phyloP scores from a whole-genome alignment of 1,284 basidiomycete species.

The Apiotrichum brassicae region DNA sequence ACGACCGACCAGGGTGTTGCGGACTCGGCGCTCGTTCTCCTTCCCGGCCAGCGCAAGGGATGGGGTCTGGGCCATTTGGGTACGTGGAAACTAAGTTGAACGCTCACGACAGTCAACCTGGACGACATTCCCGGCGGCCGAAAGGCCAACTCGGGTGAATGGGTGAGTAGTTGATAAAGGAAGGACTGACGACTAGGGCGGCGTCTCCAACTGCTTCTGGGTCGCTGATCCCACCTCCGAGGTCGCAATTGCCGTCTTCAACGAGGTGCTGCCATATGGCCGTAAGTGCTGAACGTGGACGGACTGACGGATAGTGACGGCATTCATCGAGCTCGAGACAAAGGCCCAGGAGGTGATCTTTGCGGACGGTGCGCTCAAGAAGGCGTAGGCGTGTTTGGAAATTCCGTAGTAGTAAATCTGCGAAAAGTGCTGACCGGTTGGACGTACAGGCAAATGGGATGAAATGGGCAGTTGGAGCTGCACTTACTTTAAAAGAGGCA shows the following conservation, averaged over 20 bases:
- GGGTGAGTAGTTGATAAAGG: constrained; percentile 10
- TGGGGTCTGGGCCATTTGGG: constrained; percentile 23
- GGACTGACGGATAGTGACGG: too few relatives aligned
- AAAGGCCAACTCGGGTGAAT: constrained; percentile 19
- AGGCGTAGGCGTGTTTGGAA: too few relatives aligned
- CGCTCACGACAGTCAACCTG: constrained; percentile 14
- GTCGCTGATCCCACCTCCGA: constrained; percentile 18
- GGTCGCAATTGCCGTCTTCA: constrained; percentile 1
- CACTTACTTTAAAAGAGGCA: too few relatives aligned
- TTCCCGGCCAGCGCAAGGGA: constrained; percentile 14
- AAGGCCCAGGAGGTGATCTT: too few relatives aligned
- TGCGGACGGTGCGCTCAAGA: too few relatives aligned
- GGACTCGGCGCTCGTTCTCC: constrained; percentile 7
- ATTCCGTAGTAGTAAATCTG: too few relatives aligned
- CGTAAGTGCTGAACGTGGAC: too few relatives aligned
- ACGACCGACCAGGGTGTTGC: constrained; percentile 10
- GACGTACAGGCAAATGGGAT: too few relatives aligned
- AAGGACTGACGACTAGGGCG: constrained; percentile 8
- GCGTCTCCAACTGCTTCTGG: constrained; percentile 24
- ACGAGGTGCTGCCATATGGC: too few relatives aligned
- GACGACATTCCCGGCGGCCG: constrained; percentile 19
- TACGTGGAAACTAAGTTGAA: constrained; percentile 5
- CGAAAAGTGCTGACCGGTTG: too few relatives aligned
- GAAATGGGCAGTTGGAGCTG: too few relatives aligned
- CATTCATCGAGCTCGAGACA: too few relatives aligned